Evolutionary conservation across 371 early-diverging fungal genomes (phyloP).

Genomic region (Lichtheimia ornata): DNA sequence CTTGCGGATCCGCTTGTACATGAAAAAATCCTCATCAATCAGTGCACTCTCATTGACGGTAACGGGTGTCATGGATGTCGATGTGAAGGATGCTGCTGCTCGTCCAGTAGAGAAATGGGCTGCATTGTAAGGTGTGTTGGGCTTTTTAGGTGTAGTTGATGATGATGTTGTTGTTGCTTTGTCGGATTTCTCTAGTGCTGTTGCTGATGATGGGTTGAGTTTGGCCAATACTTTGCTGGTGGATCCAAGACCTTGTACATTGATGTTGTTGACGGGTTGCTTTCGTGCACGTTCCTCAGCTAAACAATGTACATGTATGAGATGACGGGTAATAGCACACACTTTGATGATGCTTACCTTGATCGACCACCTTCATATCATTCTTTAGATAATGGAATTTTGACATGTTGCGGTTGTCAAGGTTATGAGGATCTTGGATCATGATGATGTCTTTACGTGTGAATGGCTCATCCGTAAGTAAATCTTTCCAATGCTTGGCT

Average conservation of each 20-base stretch:
- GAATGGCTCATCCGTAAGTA: conserved; percentile 88
- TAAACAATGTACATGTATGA: conserved; percentile 9
- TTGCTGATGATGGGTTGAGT: conserved; percentile 30
- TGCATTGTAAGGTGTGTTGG: conserved; percentile 66
- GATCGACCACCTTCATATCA: conserved; percentile 58
- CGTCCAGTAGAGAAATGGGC: conserved; percentile 83
- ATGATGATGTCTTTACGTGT: conserved; percentile 86
- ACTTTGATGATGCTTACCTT: conserved; percentile 21
- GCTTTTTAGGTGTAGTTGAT: conserved; percentile 33
- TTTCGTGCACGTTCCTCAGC: conserved; percentile 50
- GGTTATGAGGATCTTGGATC: conserved; percentile 87
- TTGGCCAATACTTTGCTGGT: conserved; percentile 63
- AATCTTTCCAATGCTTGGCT: conserved; percentile 83
- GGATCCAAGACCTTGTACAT: conserved; percentile 59
- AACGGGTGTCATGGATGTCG: conserved; percentile 77
- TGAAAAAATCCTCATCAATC: conserved; percentile 81
- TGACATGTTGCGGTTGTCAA: conserved; percentile 69
- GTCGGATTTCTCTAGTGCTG: conserved; percentile 31
- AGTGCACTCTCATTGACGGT: conserved; percentile 71
- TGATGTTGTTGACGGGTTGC: conserved; percentile 65
- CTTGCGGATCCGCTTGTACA: conserved; percentile 77
- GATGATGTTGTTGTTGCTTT: conserved; percentile 24
- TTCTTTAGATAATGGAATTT: conserved; percentile 77
- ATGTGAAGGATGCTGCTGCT: conserved; percentile 86
- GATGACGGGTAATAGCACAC: background rate